A percentile compares a stretch with the other conserved stretches of the same genome.
phyloP scores from a whole-genome alignment of 164 flowering plant species.

The Chimonanthus praecox region DNA sequence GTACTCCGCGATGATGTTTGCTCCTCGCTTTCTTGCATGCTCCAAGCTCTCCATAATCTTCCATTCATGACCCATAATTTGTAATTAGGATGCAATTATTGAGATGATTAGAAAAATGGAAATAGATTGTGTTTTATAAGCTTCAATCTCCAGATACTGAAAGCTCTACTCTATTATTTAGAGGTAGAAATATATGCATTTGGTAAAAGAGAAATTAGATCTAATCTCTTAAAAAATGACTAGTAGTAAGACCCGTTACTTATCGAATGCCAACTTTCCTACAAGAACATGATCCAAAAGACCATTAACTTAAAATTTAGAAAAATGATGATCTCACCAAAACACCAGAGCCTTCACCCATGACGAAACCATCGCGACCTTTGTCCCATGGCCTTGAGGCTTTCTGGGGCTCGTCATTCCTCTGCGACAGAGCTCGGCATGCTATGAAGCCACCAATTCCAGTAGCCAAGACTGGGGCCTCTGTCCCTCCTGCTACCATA shows the following conservation, averaged over 20 bases:
- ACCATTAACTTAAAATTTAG: neutral
- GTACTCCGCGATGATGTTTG: slow-evolving; percentile 56
- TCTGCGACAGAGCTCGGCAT: slow-evolving; percentile 66
- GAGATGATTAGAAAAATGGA: no score
- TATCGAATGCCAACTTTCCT: no score
- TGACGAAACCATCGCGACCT: slow-evolving; percentile 50
- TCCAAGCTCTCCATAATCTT: slow-evolving; percentile 72
- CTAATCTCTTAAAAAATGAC: no score
- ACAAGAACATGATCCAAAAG: no score
- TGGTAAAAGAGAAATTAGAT: neutral
- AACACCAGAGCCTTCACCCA: slow-evolving; percentile 79
- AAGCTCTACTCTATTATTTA: no score
- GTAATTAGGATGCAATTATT: neutral
- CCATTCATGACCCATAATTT: neutral
- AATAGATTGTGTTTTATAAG: no score
- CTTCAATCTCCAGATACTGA: no score
- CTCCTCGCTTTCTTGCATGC: slow-evolving; percentile 60
- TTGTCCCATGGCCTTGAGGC: slow-evolving; percentile 26
- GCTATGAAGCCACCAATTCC: slow-evolving; percentile 59
- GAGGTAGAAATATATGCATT: no score
- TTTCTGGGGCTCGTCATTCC: slow-evolving; percentile 19
- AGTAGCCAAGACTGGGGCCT: slow-evolving; percentile 17
- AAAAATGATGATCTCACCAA: slow-evolving; percentile 32
- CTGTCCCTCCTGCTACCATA: slow-evolving; percentile 24
- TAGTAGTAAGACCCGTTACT: no score